Evolutionary conservation across 306 rosid genomes (phyloP).

Genomic region (Prunus fruticosa): DNA sequence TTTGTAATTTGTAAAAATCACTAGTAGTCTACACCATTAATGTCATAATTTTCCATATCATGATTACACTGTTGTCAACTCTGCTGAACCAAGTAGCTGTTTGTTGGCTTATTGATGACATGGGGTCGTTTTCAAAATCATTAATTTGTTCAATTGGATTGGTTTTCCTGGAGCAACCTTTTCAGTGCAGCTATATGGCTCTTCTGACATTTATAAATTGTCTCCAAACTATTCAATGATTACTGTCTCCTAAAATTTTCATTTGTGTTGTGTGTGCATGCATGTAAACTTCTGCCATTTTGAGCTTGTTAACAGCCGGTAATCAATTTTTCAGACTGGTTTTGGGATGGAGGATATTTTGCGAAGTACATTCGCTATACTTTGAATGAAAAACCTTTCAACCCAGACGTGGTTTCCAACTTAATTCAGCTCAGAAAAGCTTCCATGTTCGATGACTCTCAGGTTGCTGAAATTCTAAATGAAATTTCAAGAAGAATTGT

Average conservation of each 20-base stretch:
- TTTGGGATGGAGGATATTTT: conserved; percentile 63
- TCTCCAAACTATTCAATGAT: neutral
- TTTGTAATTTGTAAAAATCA: neutral
- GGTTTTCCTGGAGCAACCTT: neutral
- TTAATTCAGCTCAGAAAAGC: conserved; percentile 74
- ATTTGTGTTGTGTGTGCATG: neutral
- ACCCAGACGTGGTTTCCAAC: conserved; percentile 72
- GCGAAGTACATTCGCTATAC: conserved; percentile 91
- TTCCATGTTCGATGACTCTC: conserved; percentile 59
- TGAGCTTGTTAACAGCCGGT: conserved; percentile 26
- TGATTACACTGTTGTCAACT: neutral
- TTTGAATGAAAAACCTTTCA: conserved; percentile 87
- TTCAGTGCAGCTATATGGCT: neutral
- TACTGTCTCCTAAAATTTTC: neutral
- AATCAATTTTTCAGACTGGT: conserved; percentile 67
- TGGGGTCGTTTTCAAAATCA: neutral
- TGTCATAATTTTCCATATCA: neutral
- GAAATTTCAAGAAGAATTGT: conserved; percentile 88
- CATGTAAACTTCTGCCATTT: neutral
- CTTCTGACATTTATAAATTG: neutral
- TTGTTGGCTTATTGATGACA: neutral
- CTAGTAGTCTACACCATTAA: neutral
- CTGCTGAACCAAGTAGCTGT: neutral
- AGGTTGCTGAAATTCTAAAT: conserved; percentile 67
- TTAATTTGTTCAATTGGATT: neutral